These are phyloP conservation scores for Tricholoma bakamatsutake DNA, from an alignment of 768 basidiomycete species.

Conservation along the genomic window DNA sequence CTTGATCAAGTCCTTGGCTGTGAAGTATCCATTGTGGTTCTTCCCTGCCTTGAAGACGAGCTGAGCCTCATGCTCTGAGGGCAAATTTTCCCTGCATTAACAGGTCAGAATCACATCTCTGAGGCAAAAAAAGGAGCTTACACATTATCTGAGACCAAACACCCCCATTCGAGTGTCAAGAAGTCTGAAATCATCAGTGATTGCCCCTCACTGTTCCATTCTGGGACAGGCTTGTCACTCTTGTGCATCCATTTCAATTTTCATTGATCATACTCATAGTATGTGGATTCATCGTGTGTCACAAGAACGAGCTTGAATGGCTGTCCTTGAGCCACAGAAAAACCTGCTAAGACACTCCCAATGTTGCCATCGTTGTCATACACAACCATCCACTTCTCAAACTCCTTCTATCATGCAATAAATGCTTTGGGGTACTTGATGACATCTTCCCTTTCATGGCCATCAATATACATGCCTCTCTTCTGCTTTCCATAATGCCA, in stretches of 20 bases:
- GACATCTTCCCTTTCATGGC: not conserved
- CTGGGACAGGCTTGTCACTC: not conserved
- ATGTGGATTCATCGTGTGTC: not conserved
- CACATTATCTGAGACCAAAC: not conserved
- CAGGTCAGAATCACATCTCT: not conserved
- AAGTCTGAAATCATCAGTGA: slow-evolving; percentile 1
- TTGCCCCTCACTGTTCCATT: not conserved
- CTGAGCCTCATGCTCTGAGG: not conserved
- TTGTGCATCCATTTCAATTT: not conserved
- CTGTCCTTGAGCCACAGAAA: slow-evolving; percentile 11
- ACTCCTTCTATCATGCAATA: not conserved
- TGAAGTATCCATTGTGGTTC: not conserved
- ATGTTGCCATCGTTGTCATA: slow-evolving; percentile 1
- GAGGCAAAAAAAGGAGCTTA: not conserved
- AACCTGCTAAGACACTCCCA: not conserved
- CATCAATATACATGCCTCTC: slow-evolving; percentile 3
- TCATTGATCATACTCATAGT: not conserved
- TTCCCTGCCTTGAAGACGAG: not conserved
- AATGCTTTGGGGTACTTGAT: not conserved
- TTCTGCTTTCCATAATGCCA: not conserved
- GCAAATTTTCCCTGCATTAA: not conserved
- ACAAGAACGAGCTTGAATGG: not conserved
- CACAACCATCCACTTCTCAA: not conserved
- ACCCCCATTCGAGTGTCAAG: not conserved
- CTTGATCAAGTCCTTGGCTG: not conserved